Evolutionary conservation across 139 green algal genomes (phyloP).

Genomic region (Haematococcus sp.): DNA sequence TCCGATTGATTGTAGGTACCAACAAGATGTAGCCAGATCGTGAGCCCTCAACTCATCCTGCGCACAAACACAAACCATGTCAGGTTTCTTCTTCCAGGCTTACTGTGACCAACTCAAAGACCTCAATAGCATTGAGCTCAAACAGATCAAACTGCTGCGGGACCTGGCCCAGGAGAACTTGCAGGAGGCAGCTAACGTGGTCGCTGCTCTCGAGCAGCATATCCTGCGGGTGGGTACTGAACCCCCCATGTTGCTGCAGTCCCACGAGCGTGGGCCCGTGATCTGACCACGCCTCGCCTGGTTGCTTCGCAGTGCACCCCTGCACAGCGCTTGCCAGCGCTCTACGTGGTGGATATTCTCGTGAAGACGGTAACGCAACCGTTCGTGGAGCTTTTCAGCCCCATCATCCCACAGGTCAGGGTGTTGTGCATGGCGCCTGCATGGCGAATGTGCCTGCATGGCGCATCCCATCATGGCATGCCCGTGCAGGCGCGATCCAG

Average conservation of each 20-base stretch:
- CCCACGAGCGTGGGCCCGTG: too few species aligned
- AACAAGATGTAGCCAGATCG: too few species aligned
- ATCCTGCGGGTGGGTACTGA: constrained; percentile 12
- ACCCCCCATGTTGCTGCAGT: too few species aligned
- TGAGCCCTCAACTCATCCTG: too few species aligned
- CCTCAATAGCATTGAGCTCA: constrained; percentile 15
- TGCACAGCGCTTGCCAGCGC: neutral
- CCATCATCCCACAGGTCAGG: too few species aligned
- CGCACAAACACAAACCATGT: too few species aligned
- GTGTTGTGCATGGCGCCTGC: too few species aligned
- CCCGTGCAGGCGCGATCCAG: too few species aligned
- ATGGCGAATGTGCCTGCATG: too few species aligned
- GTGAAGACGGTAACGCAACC: constrained; percentile 22
- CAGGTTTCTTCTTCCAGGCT: neutral
- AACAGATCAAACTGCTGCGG: constrained; percentile 27
- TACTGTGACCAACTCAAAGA: constrained; percentile 26
- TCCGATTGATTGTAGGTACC: too few species aligned
- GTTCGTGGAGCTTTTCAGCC: constrained; percentile 6
- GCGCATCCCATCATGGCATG: too few species aligned
- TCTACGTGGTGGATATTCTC: constrained; percentile 43
- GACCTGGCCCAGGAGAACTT: constrained; percentile 33
- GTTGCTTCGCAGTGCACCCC: constrained; percentile 8
- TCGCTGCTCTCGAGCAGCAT: constrained; percentile 17
- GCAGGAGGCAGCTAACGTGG: constrained; percentile 13
- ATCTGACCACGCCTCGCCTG: neutral